phyloP scores from a whole-genome alignment of 495 filamentous ascomycete genomes.

The Penicillium longicatenatum region DNA sequence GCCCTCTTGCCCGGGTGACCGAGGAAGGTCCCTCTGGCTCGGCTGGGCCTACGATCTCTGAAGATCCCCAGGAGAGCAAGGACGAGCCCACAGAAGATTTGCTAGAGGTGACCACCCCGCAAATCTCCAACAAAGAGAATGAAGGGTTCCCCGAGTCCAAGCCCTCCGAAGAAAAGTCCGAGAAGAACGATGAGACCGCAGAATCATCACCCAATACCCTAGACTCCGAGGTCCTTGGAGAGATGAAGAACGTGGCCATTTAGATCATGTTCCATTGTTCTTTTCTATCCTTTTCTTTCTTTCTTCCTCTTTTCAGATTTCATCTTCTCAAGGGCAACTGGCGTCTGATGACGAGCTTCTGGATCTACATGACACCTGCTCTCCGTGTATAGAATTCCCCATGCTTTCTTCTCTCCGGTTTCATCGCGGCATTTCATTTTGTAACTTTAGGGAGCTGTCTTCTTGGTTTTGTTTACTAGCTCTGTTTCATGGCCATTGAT shows the following conservation, averaged over 20 bases:
- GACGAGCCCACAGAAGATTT: slow-evolving; percentile 40
- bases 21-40: slow-evolving; percentile 49
- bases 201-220: slow-evolving; percentile 29
- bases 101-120: slow-evolving; percentile 49
- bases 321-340: slow-evolving; percentile 26
- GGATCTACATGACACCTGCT: slow-evolving; percentile 23
- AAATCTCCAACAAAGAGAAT: slow-evolving; percentile 41
- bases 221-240: slow-evolving; percentile 48
- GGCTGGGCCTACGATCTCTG: slow-evolving; percentile 35
- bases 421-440: slow-evolving; percentile 30
- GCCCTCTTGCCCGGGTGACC: slow-evolving; percentile 54
- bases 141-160: slow-evolving; percentile 29
- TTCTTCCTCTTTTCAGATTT: slow-evolving; percentile 17
- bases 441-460: slow-evolving; percentile 34
- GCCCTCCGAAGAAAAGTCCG: slow-evolving; percentile 33
- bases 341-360: slow-evolving; percentile 30
- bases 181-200: slow-evolving; percentile 32
- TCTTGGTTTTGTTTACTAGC: slow-evolving; percentile 21
- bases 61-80: slow-evolving; percentile 36
- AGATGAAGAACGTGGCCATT: slow-evolving; percentile 61
- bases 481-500: slow-evolving; percentile 24
- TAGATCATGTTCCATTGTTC: slow-evolving; percentile 27
- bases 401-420: slow-evolving; percentile 15
- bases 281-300: slow-evolving; percentile 9
- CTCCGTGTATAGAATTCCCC: slow-evolving; percentile 34